Evolutionary conservation across 1,139 yeast species (phyloP), one percentile per base, ranked within the genome.

Genomic region (Yamadazyma atlantica): DNA sequence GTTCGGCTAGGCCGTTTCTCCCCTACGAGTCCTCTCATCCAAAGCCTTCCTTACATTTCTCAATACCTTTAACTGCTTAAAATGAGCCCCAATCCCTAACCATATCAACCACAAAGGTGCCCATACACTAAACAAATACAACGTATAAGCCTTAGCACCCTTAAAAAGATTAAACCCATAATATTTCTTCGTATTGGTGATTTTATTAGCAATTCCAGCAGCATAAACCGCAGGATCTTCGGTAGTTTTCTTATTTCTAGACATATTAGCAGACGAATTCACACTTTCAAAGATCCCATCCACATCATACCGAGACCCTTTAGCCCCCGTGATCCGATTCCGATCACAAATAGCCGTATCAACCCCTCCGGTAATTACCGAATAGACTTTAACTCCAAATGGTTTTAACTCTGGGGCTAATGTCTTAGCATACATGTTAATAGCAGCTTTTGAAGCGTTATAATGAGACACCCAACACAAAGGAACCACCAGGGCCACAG

Each of bases 351-450:
- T 62, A 11, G 59, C 64, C n/a, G 72, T 66, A 35, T 66, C 54
- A 3, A 68, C 72, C 3, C 68, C 71, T 2, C 74, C 73, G 6
- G 73, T 65, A 29, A 67, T 63, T 6, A 67, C 59, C 32, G 62
- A 54, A 44, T 65, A 44, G 11, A 49, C 53, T 30, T 38, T 65
- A 6, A 68, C 73, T 1, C 64, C 70, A 38, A 64, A 63, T 0
- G 72, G 72, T 37, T 49, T 42, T 62, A 49, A 25, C 36, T 49
- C 53, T 1, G 38, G 36, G 11, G 37, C 43, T 25, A 49, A 41
- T 1, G 46, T 40, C 28, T 45, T 47, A 11, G 51, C 51, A 31
- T 49, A 49, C 45, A 41, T 40, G 27, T 49, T 34, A 17, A 49
- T 47, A 2, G 50, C 53, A 13, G 53, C 53, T 44, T 68, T 66